Conservation (phyloP, 306 rosid species). For the Vachellia collinsii region DNA sequence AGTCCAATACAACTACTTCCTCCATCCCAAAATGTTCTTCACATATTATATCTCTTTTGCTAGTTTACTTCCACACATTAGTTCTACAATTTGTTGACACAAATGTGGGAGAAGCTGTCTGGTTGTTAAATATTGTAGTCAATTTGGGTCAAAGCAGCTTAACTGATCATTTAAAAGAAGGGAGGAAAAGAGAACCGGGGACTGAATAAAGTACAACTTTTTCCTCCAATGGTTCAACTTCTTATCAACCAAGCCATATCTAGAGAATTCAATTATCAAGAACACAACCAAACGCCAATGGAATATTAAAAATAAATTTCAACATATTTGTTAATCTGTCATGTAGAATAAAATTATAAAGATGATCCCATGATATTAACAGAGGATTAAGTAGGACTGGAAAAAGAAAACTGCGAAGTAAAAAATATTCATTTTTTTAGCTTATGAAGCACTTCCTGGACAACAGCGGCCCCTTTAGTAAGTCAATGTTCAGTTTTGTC, state of each 20-base stretch:
- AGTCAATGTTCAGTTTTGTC: background rate
- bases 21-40: background rate
- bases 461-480: background rate
- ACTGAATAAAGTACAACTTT: too few relatives aligned
- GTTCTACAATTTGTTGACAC: background rate
- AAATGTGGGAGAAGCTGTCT: background rate
- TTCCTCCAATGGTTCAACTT: background rate
- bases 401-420: background rate
- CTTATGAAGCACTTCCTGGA: background rate
- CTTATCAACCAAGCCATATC: background rate
- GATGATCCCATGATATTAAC: background rate
- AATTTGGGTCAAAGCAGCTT: background rate
- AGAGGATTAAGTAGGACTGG: background rate
- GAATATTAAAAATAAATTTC: constrained; percentile 6
- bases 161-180: background rate
- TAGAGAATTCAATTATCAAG: background rate
- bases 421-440: background rate
- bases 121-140: background rate
- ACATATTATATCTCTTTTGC: background rate
- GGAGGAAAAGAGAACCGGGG: background rate
- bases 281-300: background rate
- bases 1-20: background rate
- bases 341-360: background rate
- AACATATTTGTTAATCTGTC: background rate
- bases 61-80: background rate